Evolutionary conservation across 208 protist genomes (phyloP), one percentile per base, ranked within the genome.

Genomic region (Acanthamoeba polyphaga): DNA sequence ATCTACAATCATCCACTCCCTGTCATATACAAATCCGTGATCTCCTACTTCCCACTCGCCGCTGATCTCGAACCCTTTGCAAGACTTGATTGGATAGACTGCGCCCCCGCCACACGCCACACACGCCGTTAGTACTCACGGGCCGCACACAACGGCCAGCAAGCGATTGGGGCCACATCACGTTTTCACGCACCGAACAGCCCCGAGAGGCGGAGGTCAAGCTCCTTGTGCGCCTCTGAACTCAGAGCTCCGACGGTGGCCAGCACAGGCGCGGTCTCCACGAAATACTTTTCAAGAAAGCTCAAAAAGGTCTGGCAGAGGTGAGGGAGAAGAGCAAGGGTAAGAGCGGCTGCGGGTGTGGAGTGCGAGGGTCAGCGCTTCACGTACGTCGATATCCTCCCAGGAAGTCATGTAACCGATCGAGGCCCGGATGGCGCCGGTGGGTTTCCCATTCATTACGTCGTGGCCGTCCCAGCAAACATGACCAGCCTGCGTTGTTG

Each of bases 71-170:
- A 95, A 94, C 3, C 78, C 91, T 13, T 87, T 95, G 95, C 95
- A 97, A n/a, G 97, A 98, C 92, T 98, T 98, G 27, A 98, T 93
- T 1, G 97, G 97, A 82, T 97, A 98, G 3, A 98, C 82, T 85
- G 92, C 72, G 38, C 12, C 96, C 15, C 24, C 5, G 6, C 27
- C 38, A 38, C 38, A 38, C 38, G 38, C 38, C 38, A 38, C 38
- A 38, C 38, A 38, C 38, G 38, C 38, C 38, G 38, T 38, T 38
- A 38, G 38, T 3, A 38, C 38, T 38, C 38, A 38, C 38, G 38
- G 38, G 38, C 38, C 38, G 38, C 38, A 38, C 38, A 38, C 38
- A 58, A 58, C 53, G 53, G 8, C 43, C 43, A 49, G 43, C 43
- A 49, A 49, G 2, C 43, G 43, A 49, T 49, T 49, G 55, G 10